These are phyloP conservation scores for Suhomyces kunorum DNA, from an alignment of 1,139 yeast species.

Conservation along the genomic window DNA sequence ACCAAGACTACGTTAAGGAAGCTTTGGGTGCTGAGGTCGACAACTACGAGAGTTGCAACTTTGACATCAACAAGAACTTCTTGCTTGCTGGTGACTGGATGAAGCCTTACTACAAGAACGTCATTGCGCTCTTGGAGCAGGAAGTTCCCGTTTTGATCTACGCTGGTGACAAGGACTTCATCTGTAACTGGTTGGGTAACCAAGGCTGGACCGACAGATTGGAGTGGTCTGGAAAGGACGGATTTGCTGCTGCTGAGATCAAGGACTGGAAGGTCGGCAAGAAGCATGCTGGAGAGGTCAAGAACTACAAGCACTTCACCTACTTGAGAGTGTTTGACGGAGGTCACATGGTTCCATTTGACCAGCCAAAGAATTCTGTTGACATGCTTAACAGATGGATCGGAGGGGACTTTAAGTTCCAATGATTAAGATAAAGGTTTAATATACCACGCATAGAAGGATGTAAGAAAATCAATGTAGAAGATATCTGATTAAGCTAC, in stretches of 20 bases:
- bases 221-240: slow-evolving; percentile 63
- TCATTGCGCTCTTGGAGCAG: slow-evolving; percentile 54
- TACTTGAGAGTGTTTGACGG: slow-evolving; percentile 50
- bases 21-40: slow-evolving; percentile 94
- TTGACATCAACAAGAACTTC: slow-evolving; percentile 80
- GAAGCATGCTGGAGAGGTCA: slow-evolving; percentile 47
- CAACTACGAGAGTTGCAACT: slow-evolving; percentile 78
- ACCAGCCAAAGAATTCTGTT: slow-evolving; percentile 48
- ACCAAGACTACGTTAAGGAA: slow-evolving; percentile 65
- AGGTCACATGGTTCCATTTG: slow-evolving; percentile 55
- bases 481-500: too few relatives aligned
- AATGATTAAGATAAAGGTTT: not conserved
- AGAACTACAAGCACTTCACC: slow-evolving; percentile 47
- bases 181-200: slow-evolving; percentile 87
- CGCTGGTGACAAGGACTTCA: slow-evolving; percentile 86
- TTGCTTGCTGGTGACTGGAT: slow-evolving; percentile 89
- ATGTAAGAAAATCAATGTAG: too few relatives aligned
- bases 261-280: slow-evolving; percentile 42
- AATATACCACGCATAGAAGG: too few relatives aligned
- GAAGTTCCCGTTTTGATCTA: slow-evolving; percentile 72
- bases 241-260: slow-evolving; percentile 47
- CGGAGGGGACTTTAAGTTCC: slow-evolving; percentile 32
- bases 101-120: slow-evolving; percentile 79
- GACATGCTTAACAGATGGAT: slow-evolving; percentile 53
- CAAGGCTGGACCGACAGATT: slow-evolving; percentile 76